Evolutionary conservation across 73 alveolate species (phyloP), one percentile per base, ranked within the genome.

Genomic region (Uronychia binucleata): DNA sequence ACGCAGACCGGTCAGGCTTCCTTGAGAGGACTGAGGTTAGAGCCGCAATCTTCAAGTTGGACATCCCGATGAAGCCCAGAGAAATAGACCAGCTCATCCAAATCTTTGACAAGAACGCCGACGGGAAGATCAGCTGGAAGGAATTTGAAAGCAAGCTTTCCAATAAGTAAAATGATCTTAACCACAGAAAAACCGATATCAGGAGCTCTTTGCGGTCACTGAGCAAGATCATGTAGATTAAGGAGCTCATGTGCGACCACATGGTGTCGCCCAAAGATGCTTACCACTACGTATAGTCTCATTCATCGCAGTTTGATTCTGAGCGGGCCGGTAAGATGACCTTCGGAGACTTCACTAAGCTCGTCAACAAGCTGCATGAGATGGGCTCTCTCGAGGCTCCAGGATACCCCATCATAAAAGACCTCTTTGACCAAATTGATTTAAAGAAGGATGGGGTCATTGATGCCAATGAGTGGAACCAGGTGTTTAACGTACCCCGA

Each of bases 221-320:
- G 34, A 87, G 77, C 32, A 93, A 95, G 78, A 87, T 96, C 79
- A 90, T 91, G 33, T 90, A 80, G 78, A 90, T 96, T 25, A 92
- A 89, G 77, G 96, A 96, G 74, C 93, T 92, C 46, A 96, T 94
- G 93, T 82, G 79, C 77, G 87, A 79, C 32, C 95, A 94, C 84
- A 91, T 96, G 94, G 78, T 89, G n/a, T 92, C 98, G 0, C 98
- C 99, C 0, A 92, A 94, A 57, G 99, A 96, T 84, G 99, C 98
- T 0, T 96, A 93, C 79, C 26, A 59, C 33, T 60, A 75, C 30
- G 87, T 88, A 75, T 59, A 46, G 67, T 5, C 5, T 0, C 59
- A 1, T 13, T 0, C 33, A 30, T n/a, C 26, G 29, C 58, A 88
- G 88, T 88, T 88, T 74, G 94, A 88, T 29, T 19, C 33, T 0